phyloP scores from a whole-genome alignment of 2,329 filamentous ascomycete species.

The Penicillium frequentans region DNA sequence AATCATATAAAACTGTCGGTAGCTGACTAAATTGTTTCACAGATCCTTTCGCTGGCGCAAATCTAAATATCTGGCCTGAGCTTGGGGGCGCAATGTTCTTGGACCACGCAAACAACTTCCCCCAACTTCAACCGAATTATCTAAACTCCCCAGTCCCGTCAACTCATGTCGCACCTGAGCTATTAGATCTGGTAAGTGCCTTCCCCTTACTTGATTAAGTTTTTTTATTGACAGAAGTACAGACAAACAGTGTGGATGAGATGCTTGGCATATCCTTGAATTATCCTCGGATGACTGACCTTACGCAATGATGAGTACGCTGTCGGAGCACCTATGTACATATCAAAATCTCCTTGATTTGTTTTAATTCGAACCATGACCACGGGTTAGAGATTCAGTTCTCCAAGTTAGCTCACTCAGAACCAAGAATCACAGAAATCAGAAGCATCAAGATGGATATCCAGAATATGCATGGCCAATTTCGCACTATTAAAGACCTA shows the following conservation, averaged over 20 bases:
- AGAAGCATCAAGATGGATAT: too few relatives aligned
- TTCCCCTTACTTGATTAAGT: too few relatives aligned
- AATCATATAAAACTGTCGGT: not conserved
- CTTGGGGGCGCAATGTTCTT: conserved; percentile 3
- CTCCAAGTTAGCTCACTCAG: too few relatives aligned
- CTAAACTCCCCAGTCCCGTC: not conserved
- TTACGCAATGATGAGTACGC: not conserved
- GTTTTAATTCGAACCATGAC: too few relatives aligned
- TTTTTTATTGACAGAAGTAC: not conserved
- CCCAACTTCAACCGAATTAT: not conserved
- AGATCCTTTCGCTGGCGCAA: not conserved
- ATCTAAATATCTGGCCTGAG: not conserved
- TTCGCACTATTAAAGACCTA: too few relatives aligned
- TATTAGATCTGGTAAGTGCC: conserved; percentile 6
- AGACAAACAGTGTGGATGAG: conserved; percentile 10
- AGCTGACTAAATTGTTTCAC: not conserved
- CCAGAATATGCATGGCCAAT: too few relatives aligned
- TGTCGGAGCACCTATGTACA: too few relatives aligned
- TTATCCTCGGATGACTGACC: conserved; percentile 3
- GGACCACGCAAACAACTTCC: conserved; percentile 2
- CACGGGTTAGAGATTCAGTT: too few relatives aligned
- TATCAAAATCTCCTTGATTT: too few relatives aligned
- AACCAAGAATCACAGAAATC: too few relatives aligned
- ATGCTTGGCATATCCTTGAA: conserved; percentile 13
- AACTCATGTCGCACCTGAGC: conserved; percentile 2